Base-by-base conservation (phyloP, 2,329 filamentous ascomycete genomes). In the Fusarium aywerte region DNA sequence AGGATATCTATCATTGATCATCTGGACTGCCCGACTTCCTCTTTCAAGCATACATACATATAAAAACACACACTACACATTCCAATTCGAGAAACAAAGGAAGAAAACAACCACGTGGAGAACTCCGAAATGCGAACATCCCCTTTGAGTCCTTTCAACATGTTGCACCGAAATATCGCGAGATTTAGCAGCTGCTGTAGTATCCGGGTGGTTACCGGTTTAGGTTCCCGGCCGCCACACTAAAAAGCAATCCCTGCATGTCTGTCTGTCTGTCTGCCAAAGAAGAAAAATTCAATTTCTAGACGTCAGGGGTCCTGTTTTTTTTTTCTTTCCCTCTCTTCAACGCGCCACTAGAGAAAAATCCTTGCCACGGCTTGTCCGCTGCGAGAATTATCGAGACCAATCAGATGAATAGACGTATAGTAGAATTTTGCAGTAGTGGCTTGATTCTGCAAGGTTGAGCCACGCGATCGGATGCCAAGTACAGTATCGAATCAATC, bases 141-240 rank as follows among this genome's bases (percentile, higher is more conserved):
- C 44, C 5, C 29, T 32, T n/a, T 27, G 31, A 15, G 12, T n/a
- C 36, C 36, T 12, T 13, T 20, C 40, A n/a, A n/a, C 39, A 67
- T 39, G 62, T 66, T 44, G 21, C 21, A 66, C 32, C 65, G 48
- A 38, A 40, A 63, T 43, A 69, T 69, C 47, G 67, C 63, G 54
- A 69, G 67, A 67, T 69, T 31, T 52, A 69, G 66, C 54, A 65
- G 33, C 27, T 53, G 16, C 36, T 62, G 33, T 33, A 54, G 58
- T 68, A 53, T 38, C 48, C 47, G 45, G 53, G n/a, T 59, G 38
- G 39, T 67, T 58, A 33, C 53, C 44, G 53, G 47, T 49, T 55
- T 49, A 47, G 38, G 38, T 52, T 56, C 64, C 56, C 44, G 51
- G 31, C 52, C 42, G 48, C 51, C 45, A 44, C 42, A 35, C 57